Evolutionary conservation across 306 rosid genomes (phyloP).

Genomic region (Begonia fuchsioides): DNA sequence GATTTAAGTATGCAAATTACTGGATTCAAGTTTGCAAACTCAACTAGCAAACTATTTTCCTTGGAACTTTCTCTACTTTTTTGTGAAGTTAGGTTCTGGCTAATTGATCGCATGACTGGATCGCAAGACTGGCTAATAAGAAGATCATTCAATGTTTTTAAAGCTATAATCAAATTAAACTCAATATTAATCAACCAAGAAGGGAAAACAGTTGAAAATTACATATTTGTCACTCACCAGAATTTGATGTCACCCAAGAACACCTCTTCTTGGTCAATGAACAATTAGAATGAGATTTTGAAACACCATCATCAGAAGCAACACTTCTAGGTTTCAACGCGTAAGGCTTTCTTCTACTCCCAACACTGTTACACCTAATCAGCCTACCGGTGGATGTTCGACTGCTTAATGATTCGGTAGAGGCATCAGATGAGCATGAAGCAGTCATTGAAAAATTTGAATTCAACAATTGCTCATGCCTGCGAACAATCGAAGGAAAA

Average conservation of each 20-base stretch:
- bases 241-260: constrained; percentile 78
- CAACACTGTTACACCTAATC: constrained; percentile 43
- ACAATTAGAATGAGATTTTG: constrained; percentile 42
- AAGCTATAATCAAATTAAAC: too few species aligned
- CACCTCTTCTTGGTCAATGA: constrained; percentile 50
- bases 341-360: constrained; percentile 43
- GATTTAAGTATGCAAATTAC: too few species aligned
- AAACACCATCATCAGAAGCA: constrained; percentile 46
- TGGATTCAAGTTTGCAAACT: too few species aligned
- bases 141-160: too few species aligned
- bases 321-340: constrained; percentile 60
- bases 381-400: constrained; percentile 71
- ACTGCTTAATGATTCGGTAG: constrained; percentile 74
- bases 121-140: too few species aligned
- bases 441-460: constrained; percentile 59
- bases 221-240: constrained; percentile 38
- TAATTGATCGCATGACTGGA: too few species aligned
- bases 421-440: constrained; percentile 79
- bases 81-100: too few species aligned
- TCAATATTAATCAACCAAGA: not conserved
- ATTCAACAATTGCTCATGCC: constrained; percentile 61
- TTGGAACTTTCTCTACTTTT: too few species aligned
- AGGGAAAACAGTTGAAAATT: not conserved
- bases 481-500: constrained; percentile 44
- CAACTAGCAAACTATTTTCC: too few species aligned